phyloP scores from a whole-genome alignment of 192 early-diverging fungal genomes.

The Backusella macrospora region DNA sequence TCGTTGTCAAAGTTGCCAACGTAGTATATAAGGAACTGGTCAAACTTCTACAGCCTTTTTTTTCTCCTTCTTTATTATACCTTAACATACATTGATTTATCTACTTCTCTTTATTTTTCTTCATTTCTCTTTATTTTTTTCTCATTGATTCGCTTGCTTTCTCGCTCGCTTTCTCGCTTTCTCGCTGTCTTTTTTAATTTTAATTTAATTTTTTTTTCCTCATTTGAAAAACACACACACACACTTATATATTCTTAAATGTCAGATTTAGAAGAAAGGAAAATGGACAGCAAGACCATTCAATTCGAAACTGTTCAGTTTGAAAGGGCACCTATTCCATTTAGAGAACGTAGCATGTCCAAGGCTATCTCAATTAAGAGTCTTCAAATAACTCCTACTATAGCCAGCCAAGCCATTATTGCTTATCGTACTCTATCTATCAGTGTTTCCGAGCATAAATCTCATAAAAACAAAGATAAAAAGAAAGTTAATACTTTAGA shows the following conservation, averaged over 20 bases:
- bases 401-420: constrained; percentile 34
- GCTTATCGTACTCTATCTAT: constrained; percentile 52
- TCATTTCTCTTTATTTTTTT: background rate
- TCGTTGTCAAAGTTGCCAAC: background rate
- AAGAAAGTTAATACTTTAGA: constrained; percentile 5
- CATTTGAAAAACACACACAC: background rate
- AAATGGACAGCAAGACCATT: background rate
- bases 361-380: background rate
- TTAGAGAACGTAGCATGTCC: background rate
- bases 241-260: background rate
- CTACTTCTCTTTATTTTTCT: background rate
- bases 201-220: background rate
- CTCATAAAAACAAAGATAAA: constrained; percentile 21
- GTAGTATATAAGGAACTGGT: background rate
- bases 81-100: background rate
- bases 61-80: background rate
- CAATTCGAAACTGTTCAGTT: constrained; percentile 11
- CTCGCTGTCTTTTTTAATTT: background rate
- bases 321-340: background rate
- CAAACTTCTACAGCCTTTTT: background rate
- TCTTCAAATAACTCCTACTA: background rate
- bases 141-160: background rate
- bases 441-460: constrained; percentile 44
- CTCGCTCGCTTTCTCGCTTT: background rate
- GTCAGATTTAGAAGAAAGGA: constrained; percentile 13